Conservation (phyloP, 495 filamentous ascomycete genomes). For the Lepraria neglecta region DNA sequence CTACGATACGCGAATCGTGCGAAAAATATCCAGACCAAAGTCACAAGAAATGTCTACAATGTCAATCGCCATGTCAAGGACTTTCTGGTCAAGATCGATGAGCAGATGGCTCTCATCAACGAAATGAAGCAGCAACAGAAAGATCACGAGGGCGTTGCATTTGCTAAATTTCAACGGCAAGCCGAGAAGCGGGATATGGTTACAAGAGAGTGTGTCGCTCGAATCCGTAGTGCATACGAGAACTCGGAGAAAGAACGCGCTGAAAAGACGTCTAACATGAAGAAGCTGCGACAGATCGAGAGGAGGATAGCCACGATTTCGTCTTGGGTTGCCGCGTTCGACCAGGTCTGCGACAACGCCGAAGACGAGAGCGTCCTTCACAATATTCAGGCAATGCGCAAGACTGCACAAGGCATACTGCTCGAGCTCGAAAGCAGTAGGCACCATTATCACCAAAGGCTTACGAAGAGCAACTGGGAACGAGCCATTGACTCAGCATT, state of each 20-base stretch:
- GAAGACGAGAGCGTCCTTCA: conserved; percentile 61
- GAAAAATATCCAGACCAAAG: conserved; percentile 99
- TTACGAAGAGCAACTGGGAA: conserved; percentile 79
- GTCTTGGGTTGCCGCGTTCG: conserved; percentile 90
- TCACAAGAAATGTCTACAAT: conserved; percentile 96
- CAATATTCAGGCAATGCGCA: conserved; percentile 69
- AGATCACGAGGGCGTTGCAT: conserved; percentile 78
- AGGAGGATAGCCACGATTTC: conserved; percentile 75
- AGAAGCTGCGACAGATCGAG: conserved; percentile 77
- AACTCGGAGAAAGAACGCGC: conserved; percentile 71
- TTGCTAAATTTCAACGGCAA: conserved; percentile 84
- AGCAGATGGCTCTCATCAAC: conserved; percentile 88
- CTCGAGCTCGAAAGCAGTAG: conserved; percentile 82
- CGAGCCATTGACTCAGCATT: conserved; percentile 77
- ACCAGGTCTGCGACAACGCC: conserved; percentile 64
- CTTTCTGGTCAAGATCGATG: conserved; percentile 94
- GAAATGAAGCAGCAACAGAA: conserved; percentile 89
- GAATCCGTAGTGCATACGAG: conserved; percentile 79
- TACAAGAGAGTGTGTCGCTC: conserved; percentile 71
- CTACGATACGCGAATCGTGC: conserved; percentile 95
- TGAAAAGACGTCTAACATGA: conserved; percentile 72
- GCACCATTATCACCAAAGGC: conserved; percentile 78
- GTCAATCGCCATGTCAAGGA: conserved; percentile 99
- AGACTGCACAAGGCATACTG: conserved; percentile 79
- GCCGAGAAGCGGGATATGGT: conserved; percentile 72